These are phyloP conservation scores for Xylariaceae sp. DNA, from an alignment of 2,329 filamentous ascomycete genomes.

Conservation along the genomic window DNA sequence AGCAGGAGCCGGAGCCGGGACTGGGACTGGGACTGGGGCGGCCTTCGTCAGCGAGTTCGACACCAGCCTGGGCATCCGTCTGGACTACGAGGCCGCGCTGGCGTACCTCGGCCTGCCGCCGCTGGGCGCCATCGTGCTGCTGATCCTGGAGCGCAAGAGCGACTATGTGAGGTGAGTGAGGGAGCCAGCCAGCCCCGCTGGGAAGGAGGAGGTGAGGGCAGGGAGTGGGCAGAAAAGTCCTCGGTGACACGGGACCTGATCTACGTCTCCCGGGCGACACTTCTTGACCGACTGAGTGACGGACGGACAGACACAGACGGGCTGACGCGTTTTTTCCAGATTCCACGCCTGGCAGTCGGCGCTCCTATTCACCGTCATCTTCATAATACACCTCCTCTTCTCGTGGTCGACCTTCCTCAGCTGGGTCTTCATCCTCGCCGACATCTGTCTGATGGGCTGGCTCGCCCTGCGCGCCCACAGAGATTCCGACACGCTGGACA, in stretches of 20 bases:
- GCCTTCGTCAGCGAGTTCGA: conserved; percentile 72
- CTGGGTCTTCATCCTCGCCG: conserved; percentile 72
- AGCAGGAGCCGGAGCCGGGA: conserved; percentile 25
- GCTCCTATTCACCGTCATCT: conserved; percentile 66
- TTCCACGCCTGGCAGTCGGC: conserved; percentile 97
- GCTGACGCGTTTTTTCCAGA: conserved; percentile 35
- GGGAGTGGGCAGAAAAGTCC: neutral
- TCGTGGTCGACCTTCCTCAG: conserved; percentile 77
- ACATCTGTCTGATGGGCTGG: conserved; percentile 69
- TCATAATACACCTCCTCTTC: conserved; percentile 77
- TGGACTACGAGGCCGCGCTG: conserved; percentile 85
- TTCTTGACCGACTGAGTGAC: neutral
- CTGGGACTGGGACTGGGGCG: conserved; percentile 35
- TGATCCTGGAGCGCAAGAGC: conserved; percentile 87
- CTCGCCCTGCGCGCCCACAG: conserved; percentile 73
- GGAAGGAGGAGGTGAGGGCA: too few relatives aligned
- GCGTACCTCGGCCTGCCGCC: conserved; percentile 84
- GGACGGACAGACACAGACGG: neutral
- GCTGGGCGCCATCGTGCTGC: conserved; percentile 71
- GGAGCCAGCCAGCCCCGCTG: too few relatives aligned
- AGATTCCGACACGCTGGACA: conserved; percentile 64
- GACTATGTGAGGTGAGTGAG: conserved; percentile 79
- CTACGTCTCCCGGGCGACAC: neutral
- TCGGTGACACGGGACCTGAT: too few relatives aligned
- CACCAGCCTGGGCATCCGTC: conserved; percentile 75